A percentile compares a stretch with the other conserved stretches of the same genome.
Conservation (phyloP, 345 rosid species). For the Salix arbutifolia region DNA sequence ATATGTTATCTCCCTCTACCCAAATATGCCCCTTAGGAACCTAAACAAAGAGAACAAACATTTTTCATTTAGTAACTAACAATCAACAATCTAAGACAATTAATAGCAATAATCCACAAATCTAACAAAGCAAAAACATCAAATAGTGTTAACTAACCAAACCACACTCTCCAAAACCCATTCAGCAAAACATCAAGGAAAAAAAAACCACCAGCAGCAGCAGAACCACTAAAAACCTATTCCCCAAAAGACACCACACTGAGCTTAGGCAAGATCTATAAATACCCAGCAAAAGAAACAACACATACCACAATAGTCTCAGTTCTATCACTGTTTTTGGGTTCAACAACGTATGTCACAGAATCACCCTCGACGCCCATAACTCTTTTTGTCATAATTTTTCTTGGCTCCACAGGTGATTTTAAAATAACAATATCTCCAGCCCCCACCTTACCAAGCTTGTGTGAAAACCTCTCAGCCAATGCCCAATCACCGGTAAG, state of each 20-base stretch:
- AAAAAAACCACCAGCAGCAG: neutral
- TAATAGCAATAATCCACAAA: neutral
- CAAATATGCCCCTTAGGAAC: conserved; percentile 75
- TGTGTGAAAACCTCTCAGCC: conserved; percentile 50
- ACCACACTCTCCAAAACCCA: neutral
- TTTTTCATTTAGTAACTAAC: neutral
- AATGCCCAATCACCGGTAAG: conserved; percentile 43
- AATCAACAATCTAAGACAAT: neutral
- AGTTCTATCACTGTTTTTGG: conserved; percentile 30
- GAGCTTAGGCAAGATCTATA: neutral
- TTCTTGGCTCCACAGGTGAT: conserved; percentile 54
- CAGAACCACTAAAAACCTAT: neutral
- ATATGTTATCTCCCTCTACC: conserved; percentile 64
- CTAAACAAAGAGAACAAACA: conserved; percentile 25
- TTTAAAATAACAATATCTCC: conserved; percentile 65
- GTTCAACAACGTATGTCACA: conserved; percentile 46
- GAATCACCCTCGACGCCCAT: conserved; percentile 60
- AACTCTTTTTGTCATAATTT: conserved; percentile 48
- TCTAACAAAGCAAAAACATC: neutral
- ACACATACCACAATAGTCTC: conserved; percentile 47
- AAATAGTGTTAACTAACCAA: neutral
- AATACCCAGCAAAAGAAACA: neutral
- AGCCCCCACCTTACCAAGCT: conserved; percentile 38
- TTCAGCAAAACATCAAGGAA: neutral
- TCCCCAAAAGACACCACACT: neutral